A percentile compares a stretch with the other conserved stretches of the same genome.
Evolutionary conservation across 1,284 basidiomycete genomes (phyloP).

Genomic region (Termitomyces sp.): DNA sequence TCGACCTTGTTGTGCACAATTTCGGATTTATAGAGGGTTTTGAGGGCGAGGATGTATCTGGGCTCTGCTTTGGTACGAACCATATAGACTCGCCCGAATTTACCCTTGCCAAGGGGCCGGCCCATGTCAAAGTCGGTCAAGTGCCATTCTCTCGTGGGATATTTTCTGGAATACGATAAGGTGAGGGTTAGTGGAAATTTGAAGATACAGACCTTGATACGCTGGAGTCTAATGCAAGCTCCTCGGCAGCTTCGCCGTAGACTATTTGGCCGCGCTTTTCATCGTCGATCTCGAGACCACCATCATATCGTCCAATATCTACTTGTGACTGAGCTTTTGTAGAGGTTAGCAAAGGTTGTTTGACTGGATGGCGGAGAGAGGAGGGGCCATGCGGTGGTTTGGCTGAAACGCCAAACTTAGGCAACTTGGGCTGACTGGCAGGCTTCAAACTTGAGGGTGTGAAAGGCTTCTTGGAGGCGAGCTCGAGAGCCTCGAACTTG

Average conservation of each 20-base stretch:
- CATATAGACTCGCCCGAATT: slow-evolving; percentile 99
- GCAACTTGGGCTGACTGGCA: slow-evolving; percentile 52
- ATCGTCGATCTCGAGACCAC: slow-evolving; percentile 75
- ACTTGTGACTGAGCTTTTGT: slow-evolving; percentile 22
- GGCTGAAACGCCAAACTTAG: slow-evolving; percentile 50
- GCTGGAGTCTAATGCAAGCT: slow-evolving; percentile 73
- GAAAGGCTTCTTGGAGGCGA: slow-evolving; percentile 16
- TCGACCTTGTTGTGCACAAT: slow-evolving; percentile 85
- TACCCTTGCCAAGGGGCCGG: slow-evolving; percentile 94
- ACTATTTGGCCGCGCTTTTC: slow-evolving; percentile 53
- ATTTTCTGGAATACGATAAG: slow-evolving; percentile 35
- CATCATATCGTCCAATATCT: slow-evolving; percentile 80
- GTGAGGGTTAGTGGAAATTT: not conserved
- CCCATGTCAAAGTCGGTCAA: slow-evolving; percentile 92
- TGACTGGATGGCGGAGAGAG: slow-evolving; percentile 27
- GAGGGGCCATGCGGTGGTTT: slow-evolving; percentile 29
- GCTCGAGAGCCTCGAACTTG: slow-evolving; percentile 25
- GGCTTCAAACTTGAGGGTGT: slow-evolving; percentile 42
- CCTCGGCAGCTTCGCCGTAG: slow-evolving; percentile 62
- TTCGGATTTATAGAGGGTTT: slow-evolving; percentile 96
- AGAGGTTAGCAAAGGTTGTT: slow-evolving; percentile 19
- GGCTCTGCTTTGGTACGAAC: slow-evolving; percentile 87
- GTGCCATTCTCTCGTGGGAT: slow-evolving; percentile 79
- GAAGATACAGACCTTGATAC: slow-evolving; percentile 39
- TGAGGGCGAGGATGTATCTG: slow-evolving; percentile 93